These are phyloP conservation scores for Athelia sp. DNA, from an alignment of 1,284 basidiomycete species.

Conservation along the genomic window DNA sequence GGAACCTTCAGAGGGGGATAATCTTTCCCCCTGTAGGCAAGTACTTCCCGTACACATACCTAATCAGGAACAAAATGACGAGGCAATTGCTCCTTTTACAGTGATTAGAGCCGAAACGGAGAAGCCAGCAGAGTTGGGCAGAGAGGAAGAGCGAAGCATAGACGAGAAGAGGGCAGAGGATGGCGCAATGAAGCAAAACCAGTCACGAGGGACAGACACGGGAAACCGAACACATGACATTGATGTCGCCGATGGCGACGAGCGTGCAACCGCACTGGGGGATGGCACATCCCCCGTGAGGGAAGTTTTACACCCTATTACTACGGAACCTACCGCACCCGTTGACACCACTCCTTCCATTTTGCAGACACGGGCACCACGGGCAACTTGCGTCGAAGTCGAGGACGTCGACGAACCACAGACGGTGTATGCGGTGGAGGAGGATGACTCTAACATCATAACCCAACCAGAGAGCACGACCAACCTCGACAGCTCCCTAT, in stretches of 20 bases:
- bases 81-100: neutral
- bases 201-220: too few relatives aligned
- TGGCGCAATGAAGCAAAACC: too few relatives aligned
- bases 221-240: too few relatives aligned
- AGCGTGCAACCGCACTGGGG: conserved; percentile 1
- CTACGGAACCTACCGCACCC: neutral
- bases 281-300: conserved; percentile 1
- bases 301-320: neutral
- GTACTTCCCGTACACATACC: neutral
- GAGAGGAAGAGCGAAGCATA: too few relatives aligned
- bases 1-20: conserved; percentile 12
- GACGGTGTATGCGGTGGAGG: too few relatives aligned
- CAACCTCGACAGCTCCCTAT: neutral
- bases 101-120: neutral
- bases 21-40: conserved; percentile 13
- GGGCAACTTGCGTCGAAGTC: neutral
- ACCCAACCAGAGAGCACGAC: conserved; percentile 8
- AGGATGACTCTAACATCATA: too few relatives aligned
- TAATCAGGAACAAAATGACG: neutral
- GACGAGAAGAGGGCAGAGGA: too few relatives aligned
- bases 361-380: neutral
- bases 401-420: neutral
- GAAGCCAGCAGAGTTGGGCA: neutral
- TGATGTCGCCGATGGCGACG: neutral
- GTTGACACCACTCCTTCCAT: neutral